These are phyloP conservation scores for Fusarium praegraminearum DNA, from an alignment of 2,329 filamentous ascomycete genomes.

Conservation along the genomic window DNA sequence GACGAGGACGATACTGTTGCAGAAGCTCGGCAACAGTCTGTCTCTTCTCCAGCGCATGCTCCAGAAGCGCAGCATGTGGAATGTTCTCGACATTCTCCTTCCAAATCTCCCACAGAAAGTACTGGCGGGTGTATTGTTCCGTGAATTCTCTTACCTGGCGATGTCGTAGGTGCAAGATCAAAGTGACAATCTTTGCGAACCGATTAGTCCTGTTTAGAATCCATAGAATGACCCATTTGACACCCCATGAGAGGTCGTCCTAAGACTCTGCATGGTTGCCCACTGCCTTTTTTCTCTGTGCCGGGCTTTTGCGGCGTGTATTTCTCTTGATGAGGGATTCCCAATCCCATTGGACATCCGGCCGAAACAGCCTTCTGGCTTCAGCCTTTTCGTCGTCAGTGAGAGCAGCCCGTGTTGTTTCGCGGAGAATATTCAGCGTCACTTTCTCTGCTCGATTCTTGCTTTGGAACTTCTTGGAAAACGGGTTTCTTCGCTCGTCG, in stretches of 20 bases:
- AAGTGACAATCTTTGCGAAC: slow-evolving; percentile 35
- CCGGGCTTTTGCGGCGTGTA: no score
- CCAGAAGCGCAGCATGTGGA: slow-evolving; percentile 17
- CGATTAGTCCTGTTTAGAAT: slow-evolving; percentile 34
- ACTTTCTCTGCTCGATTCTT: no score
- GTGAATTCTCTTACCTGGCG: slow-evolving; percentile 44
- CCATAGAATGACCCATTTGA: slow-evolving; percentile 47
- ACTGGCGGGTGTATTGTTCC: slow-evolving; percentile 38
- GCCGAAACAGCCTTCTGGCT: not conserved
- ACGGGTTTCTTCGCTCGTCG: no score
- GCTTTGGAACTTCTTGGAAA: no score
- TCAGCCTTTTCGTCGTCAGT: no score
- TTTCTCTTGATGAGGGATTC: no score
- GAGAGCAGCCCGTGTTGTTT: no score
- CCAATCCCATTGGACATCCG: not conserved
- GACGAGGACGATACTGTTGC: slow-evolving; percentile 35
- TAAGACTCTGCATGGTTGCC: slow-evolving; percentile 18
- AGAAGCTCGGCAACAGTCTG: slow-evolving; percentile 26
- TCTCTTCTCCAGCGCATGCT: slow-evolving; percentile 18
- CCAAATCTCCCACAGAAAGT: slow-evolving; percentile 36
- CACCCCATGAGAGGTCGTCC: slow-evolving; percentile 44
- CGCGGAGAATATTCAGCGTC: no score
- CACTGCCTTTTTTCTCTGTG: not conserved
- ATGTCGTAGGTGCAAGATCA: slow-evolving; percentile 37
- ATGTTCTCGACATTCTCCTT: slow-evolving; percentile 30